Evolutionary conservation across 106 monocot genomes (phyloP).

Genomic region (Phalaenopsis equestris): DNA sequence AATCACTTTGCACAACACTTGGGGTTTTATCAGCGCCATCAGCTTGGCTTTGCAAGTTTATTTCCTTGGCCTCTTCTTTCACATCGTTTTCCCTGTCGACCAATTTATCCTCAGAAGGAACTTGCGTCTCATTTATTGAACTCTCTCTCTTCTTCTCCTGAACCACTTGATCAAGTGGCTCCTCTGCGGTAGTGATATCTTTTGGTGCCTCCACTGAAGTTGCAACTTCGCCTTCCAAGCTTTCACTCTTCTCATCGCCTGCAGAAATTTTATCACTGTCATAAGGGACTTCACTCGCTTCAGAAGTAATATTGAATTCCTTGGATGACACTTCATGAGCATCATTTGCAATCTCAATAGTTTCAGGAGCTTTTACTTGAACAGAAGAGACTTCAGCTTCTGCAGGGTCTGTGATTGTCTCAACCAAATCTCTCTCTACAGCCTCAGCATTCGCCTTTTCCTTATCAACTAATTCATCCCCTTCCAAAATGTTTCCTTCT

Average conservation of each 20-base stretch:
- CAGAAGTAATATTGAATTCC: background rate
- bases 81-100: no score
- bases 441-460: background rate
- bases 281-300: background rate
- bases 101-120: no score
- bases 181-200: background rate
- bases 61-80: no score
- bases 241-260: constrained; percentile 13
- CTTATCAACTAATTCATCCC: background rate
- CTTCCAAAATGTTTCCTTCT: background rate
- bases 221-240: background rate
- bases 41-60: no score
- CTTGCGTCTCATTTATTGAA: no score
- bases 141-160: no score
- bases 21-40: no score
- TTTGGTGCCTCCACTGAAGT: constrained; percentile 2
- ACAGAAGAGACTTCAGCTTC: background rate
- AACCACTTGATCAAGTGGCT: no score
- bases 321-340: no score
- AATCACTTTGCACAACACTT: background rate
- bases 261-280: background rate
- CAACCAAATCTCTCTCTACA: constrained; percentile 8
- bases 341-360: background rate
- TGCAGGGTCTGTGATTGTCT: constrained; percentile 8
- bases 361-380: background rate